These are phyloP conservation scores for Hirsutella minnesotensis DNA, from an alignment of 2,329 filamentous ascomycete species.

Conservation along the genomic window DNA sequence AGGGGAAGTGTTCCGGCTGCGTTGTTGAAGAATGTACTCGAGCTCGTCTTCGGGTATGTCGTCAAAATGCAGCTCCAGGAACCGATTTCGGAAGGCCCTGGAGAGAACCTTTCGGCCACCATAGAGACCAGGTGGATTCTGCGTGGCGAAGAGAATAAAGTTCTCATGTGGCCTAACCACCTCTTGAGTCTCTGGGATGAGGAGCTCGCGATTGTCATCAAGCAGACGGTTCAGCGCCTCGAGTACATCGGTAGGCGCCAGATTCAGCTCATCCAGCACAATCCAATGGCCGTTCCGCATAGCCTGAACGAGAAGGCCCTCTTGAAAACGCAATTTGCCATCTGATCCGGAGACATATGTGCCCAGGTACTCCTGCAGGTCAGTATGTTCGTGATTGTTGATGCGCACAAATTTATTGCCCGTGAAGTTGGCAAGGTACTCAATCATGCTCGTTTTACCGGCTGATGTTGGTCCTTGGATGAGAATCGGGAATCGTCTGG, in stretches of 20 bases:
- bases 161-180: conserved; percentile 82
- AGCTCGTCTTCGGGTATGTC: conserved; percentile 95
- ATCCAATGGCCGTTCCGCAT: conserved; percentile 94
- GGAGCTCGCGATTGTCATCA: conserved; percentile 89
- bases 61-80: conserved; percentile 93
- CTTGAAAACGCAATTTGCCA: conserved; percentile 80
- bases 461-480: conserved; percentile 95
- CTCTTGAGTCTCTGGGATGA: conserved; percentile 95
- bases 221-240: conserved; percentile 91
- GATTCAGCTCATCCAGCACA: conserved; percentile 90
- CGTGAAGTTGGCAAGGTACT: conserved; percentile 91
- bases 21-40: conserved; percentile 78
- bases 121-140: conserved; percentile 92
- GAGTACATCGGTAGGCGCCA: conserved; percentile 92
- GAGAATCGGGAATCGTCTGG: conserved; percentile 80
- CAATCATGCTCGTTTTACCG: conserved; percentile 99
- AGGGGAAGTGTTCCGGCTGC: conserved; percentile 76
- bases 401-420: conserved; percentile 97
- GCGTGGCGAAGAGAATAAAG: conserved; percentile 96
- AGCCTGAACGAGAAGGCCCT: conserved; percentile 86
- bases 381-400: conserved; percentile 98
- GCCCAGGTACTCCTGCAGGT: conserved; percentile 93
- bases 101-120: conserved; percentile 90
- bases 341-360: conserved; percentile 82
- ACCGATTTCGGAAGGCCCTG: conserved; percentile 89